A percentile compares a stretch with the other conserved stretches of the same genome.
Conservation (phyloP, 2,329 filamentous ascomycete genomes). For the Domatiomyces catenatus region DNA sequence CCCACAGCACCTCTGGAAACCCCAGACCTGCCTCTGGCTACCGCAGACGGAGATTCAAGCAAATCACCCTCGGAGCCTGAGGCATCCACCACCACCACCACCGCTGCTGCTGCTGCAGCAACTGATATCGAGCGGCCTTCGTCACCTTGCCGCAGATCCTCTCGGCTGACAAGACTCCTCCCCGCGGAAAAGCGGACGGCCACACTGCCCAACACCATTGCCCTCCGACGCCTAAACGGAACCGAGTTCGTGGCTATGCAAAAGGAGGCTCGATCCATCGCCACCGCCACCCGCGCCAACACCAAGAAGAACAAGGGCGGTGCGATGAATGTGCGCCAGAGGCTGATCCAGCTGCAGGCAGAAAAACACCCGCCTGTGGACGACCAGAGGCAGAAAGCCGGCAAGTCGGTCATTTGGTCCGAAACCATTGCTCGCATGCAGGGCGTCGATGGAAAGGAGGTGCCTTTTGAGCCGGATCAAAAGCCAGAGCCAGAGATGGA, state of each 20-base stretch:
- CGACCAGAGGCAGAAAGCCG: not conserved
- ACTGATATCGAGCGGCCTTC: slow-evolving; percentile 2
- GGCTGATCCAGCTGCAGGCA: slow-evolving; percentile 12
- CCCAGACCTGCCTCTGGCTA: not conserved
- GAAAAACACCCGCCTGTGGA: slow-evolving; percentile 2
- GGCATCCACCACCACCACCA: too few relatives aligned
- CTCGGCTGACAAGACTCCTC: slow-evolving; percentile 18
- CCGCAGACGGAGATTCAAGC: not conserved
- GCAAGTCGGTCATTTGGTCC: slow-evolving; percentile 6
- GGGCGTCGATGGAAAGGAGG: slow-evolving; percentile 1
- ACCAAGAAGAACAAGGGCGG: slow-evolving; percentile 29
- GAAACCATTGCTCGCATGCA: slow-evolving; percentile 4
- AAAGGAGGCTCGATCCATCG: slow-evolving; percentile 26
- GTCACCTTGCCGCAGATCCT: slow-evolving; percentile 23
- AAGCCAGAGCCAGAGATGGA: slow-evolving; percentile 1
- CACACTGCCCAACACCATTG: slow-evolving; percentile 24
- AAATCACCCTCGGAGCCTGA: slow-evolving; percentile 1
- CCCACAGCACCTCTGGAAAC: not conserved
- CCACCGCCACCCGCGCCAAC: slow-evolving; percentile 28
- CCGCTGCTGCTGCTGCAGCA: too few relatives aligned
- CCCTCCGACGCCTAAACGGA: slow-evolving; percentile 29
- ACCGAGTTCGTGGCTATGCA: slow-evolving; percentile 30
- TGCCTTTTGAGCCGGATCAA: not conserved
- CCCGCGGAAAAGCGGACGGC: slow-evolving; percentile 9
- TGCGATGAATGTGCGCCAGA: slow-evolving; percentile 14